Evolutionary conservation across 2,329 filamentous ascomycete genomes (phyloP), one percentile per base, ranked within the genome.

Genomic region (Fusarium metavorans): DNA sequence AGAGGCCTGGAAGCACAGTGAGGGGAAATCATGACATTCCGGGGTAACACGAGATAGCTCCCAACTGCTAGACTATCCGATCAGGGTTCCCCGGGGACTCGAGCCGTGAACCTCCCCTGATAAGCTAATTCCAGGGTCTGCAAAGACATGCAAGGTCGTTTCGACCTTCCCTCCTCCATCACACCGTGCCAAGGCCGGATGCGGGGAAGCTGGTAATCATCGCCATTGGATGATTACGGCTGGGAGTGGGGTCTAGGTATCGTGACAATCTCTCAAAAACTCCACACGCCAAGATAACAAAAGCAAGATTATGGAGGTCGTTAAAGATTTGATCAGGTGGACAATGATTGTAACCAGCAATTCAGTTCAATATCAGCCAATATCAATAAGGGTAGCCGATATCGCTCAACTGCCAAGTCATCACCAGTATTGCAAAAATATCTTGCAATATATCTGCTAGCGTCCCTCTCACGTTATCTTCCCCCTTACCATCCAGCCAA

Each of bases 131-230:
- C 23, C 43, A 48, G 43, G 43, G 23, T 48, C 43, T 48, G 18
- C 14, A 25, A 48, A 16, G 14, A 48, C 23, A 48, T 48, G 23
- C 23, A 45, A 25, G 41, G 60, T 64, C 62, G 62, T 54, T 54
- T 64, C 62, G 62, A 64, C 62, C 62, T 64, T 64, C 62, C 62
- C 25, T 52, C 50, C 32, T 52, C 50, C 32, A 32, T 23, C 30
- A n/a, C 20, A 9, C 32, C 32, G 32, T 35, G 43, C 60, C 60
- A 54, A 63, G 56, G 6, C 23, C 30, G 6, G 16, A 34, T 63
- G 60, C 35, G 58, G 58, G 35, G 58, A 45, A 45, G 27, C 9
- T 60, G 25, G 57, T 43, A n/a, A 9, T 27, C 27, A 10, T 5
- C 23, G 13, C 27, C 3, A 61, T 61, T 61, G 58, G 58, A 6